A percentile compares a stretch with the other conserved stretches of the same genome.
phyloP scores from a whole-genome alignment of 2,329 filamentous ascomycete genomes.

The Hymenoscyphus infarciens region DNA sequence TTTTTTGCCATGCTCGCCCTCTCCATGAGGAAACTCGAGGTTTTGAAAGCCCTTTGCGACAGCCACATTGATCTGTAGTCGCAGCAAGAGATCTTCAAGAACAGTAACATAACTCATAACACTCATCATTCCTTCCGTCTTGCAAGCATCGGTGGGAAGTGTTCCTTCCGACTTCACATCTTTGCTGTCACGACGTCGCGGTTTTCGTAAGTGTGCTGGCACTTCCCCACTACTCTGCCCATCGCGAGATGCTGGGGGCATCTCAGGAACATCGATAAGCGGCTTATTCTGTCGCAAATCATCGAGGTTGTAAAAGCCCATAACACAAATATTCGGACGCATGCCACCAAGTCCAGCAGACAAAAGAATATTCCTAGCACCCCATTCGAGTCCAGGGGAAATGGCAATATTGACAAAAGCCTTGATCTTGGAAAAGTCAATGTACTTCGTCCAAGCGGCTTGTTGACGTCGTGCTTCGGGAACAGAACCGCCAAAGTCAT shows the following conservation, averaged over 20 bases:
- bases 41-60: conserved; percentile 77
- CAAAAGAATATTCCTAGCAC: conserved; percentile 75
- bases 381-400: conserved; percentile 80
- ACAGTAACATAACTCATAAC: conserved; percentile 76
- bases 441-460: conserved; percentile 75
- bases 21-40: conserved; percentile 65
- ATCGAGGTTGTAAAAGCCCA: conserved; percentile 77
- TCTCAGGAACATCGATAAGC: conserved; percentile 53
- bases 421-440: conserved; percentile 82
- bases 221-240: conserved; percentile 30
- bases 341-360: conserved; percentile 82
- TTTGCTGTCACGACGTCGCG: conserved; percentile 52
- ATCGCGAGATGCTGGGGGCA: conserved; percentile 37
- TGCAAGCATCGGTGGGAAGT: conserved; percentile 67
- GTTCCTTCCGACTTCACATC: conserved; percentile 53
- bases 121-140: conserved; percentile 64
- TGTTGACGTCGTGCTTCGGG: conserved; percentile 80
- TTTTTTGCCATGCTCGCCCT: conserved; percentile 58
- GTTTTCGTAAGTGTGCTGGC: conserved; percentile 23
- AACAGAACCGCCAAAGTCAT: conserved; percentile 75
- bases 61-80: conserved; percentile 78
- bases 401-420: conserved; percentile 86
- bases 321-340: conserved; percentile 81
- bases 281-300: conserved; percentile 63
- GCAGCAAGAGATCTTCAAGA: conserved; percentile 74